Evolutionary conservation across 495 filamentous ascomycete genomes (phyloP).

Genomic region (Cercophora scortea): DNA sequence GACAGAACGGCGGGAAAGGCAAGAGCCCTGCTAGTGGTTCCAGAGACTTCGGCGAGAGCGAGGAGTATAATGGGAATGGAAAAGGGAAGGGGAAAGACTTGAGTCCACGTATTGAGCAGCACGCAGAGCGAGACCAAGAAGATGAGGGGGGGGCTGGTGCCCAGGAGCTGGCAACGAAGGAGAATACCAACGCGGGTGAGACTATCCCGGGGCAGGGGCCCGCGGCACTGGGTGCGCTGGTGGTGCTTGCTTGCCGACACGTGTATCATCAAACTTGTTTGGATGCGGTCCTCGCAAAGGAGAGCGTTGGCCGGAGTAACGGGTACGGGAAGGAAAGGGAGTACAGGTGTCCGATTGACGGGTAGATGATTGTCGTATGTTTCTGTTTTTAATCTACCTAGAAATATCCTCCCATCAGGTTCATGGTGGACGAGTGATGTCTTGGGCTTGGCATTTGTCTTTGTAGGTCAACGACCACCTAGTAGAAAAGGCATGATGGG

Average conservation of each 20-base stretch:
- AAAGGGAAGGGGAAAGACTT: constrained; percentile 25
- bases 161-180: background rate
- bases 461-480: no score
- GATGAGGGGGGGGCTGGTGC: background rate
- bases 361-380: constrained; percentile 10
- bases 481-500: no score
- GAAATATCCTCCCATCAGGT: no score
- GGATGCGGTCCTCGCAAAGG: constrained; percentile 43
- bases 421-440: background rate
- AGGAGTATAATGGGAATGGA: constrained; percentile 25
- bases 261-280: constrained; percentile 56
- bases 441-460: no score
- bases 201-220: background rate
- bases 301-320: constrained; percentile 16
- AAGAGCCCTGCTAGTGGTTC: background rate
- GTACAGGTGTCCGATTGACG: constrained; percentile 51
- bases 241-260: constrained; percentile 55
- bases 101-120: constrained; percentile 9
- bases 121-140: constrained; percentile 10
- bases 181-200: background rate
- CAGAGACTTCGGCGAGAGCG: background rate
- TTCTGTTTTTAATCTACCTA: background rate
- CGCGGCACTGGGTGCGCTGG: constrained; percentile 37
- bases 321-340: constrained; percentile 33
- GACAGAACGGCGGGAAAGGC: no score